Percentiles rank a stretch among this genome's conserved stretches.
phyloP scores from a whole-genome alignment of 2,329 filamentous ascomycete species.

The Arthrobotrys entomopaga region DNA sequence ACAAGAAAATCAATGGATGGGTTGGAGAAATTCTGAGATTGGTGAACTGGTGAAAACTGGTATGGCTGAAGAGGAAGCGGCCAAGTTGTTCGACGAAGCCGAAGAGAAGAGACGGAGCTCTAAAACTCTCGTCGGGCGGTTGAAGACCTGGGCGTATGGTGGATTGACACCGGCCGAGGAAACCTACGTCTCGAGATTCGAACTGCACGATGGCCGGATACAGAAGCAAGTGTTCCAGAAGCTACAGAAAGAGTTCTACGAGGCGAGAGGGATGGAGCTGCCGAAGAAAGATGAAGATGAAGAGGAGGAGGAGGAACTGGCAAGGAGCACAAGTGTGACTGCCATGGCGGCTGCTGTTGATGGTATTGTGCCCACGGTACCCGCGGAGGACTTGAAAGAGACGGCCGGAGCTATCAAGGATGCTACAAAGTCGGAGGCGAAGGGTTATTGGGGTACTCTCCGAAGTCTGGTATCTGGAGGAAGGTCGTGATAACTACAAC shows the following conservation, averaged over 20 bases:
- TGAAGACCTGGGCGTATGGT: conserved; percentile 58
- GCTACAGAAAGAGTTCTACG: conserved; percentile 50
- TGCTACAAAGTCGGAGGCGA: conserved; percentile 39
- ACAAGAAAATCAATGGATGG: conserved; percentile 43
- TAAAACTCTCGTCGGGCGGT: conserved; percentile 50
- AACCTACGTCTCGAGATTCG: conserved; percentile 55
- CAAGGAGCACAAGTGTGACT: conserved; percentile 22
- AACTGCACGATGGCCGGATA: conserved; percentile 41
- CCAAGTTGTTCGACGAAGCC: conserved; percentile 38
- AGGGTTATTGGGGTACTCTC: conserved; percentile 49
- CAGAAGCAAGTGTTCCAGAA: conserved; percentile 50
- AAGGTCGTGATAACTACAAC: conserved; percentile 17
- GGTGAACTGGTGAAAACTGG: conserved; percentile 45
- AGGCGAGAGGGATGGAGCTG: conserved; percentile 48
- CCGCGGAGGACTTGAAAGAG: conserved; percentile 36
- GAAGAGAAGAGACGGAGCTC: conserved; percentile 49
- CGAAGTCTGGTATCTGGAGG: conserved; percentile 42
- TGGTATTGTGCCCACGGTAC: conserved; percentile 43
- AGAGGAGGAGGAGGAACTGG: conserved; percentile 40
- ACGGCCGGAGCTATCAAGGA: conserved; percentile 29
- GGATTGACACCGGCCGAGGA: conserved; percentile 58
- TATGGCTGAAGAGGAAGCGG: conserved; percentile 39
- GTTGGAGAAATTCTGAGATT: conserved; percentile 42
- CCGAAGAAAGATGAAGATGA: conserved; percentile 46
- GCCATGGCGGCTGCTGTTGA: conserved; percentile 39